Evolutionary conservation across 805 yeast species (phyloP), one percentile per base, ranked within the genome.

Genomic region (Lipomyces anomalus): DNA sequence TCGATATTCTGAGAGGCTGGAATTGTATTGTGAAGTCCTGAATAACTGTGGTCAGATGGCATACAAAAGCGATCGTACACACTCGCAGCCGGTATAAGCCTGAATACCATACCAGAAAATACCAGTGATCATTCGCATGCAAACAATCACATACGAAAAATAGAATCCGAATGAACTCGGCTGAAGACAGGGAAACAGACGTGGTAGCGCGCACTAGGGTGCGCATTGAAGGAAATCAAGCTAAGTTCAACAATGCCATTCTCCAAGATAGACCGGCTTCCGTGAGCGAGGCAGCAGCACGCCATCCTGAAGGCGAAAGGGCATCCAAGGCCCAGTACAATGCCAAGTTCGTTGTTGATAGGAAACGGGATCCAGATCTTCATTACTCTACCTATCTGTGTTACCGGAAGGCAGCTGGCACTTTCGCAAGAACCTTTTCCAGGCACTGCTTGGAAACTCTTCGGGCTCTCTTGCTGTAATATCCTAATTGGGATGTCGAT

Each of bases 31-130:
- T 49, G 56, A 47, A 62, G 53, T 34, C 62, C 46, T 13, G 53
- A 55, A 33, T 38, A 63, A 62, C 20, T 56, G 56, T 21, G 75
- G 87, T 68, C 84, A 88, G 36, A 88, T 79, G 2, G 95, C 70
- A 52, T 76, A 69, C 48, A 88, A 68, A 89, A 87, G 84, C 38
- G 84, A 67, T 49, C 80, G 76, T 16, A 87, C 78, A 67, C 94
- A 83, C 52, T 86, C 76, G 22, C 89, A 92, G 44, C 94, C 92
- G 47, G 88, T 74, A 73, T 87, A 82, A 21, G 83, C 73, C 62
- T 89, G 95, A 26, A 85, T 92, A 23, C 92, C 79, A 60, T 82
- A 86, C 96, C 96, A 88, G 43, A 88, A 79, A 55, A 79, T 73
- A 28, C 87, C 82, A 86, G 87, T 82, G 7, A 84, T 89, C 36